Conservation (phyloP, 495 filamentous ascomycete species). For the Wilcoxina mikolae region DNA sequence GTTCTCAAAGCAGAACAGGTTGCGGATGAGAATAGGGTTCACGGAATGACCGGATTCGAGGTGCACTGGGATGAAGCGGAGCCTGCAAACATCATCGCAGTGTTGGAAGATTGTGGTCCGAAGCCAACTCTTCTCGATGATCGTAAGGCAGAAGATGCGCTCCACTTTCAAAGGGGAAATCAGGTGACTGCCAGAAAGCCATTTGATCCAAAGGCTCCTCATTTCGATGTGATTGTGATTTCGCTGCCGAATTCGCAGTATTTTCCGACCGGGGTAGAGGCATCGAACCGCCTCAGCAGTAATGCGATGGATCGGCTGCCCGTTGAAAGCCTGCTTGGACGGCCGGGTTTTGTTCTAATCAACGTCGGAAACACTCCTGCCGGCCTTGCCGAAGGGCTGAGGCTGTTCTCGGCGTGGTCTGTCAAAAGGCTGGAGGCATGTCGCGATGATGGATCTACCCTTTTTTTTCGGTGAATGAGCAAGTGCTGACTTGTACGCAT, state of each 20-base stretch:
- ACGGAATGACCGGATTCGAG: background rate
- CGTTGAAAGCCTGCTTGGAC: background rate
- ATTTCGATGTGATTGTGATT: background rate
- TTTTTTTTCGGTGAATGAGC: background rate
- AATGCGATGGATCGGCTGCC: background rate
- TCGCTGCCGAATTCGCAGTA: background rate
- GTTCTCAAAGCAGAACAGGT: background rate
- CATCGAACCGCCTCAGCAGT: background rate
- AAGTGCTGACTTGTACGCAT: background rate
- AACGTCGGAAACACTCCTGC: background rate
- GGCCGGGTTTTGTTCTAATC: background rate
- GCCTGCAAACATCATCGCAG: background rate
- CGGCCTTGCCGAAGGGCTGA: background rate
- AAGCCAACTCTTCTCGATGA: background rate
- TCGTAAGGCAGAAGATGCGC: background rate
- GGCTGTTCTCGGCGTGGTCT: background rate
- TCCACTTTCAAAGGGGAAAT: too few relatives aligned
- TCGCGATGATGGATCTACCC: background rate
- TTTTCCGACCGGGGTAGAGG: background rate
- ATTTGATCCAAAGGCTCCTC: background rate
- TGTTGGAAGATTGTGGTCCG: background rate
- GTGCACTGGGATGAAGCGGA: background rate
- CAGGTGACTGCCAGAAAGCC: background rate
- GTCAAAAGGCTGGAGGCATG: background rate
- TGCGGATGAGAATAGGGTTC: background rate